Evolutionary conservation across 441 rosid species (phyloP).

Genomic region (California macrophylla): DNA sequence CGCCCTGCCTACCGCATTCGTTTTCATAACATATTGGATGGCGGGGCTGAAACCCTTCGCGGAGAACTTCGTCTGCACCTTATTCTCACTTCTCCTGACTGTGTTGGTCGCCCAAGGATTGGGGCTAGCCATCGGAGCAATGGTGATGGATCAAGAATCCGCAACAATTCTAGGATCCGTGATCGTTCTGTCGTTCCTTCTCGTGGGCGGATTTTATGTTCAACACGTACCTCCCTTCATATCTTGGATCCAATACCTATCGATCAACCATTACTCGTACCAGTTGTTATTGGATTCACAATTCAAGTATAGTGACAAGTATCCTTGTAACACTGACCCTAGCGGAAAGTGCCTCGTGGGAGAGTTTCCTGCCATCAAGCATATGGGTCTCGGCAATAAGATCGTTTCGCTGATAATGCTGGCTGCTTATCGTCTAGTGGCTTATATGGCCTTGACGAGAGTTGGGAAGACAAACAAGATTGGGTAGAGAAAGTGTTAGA

Average conservation of each 20-base stretch:
- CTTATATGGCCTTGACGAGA: slow-evolving; percentile 38
- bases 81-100: slow-evolving; percentile 27
- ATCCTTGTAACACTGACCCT: slow-evolving; percentile 19
- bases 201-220: slow-evolving; percentile 41
- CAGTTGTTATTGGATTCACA: slow-evolving; percentile 39
- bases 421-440: slow-evolving; percentile 32
- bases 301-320: slow-evolving; percentile 28
- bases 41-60: slow-evolving; percentile 43
- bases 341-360: slow-evolving; percentile 28
- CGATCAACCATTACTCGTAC: slow-evolving; percentile 29
- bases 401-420: slow-evolving; percentile 28
- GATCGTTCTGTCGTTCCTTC: slow-evolving; percentile 27
- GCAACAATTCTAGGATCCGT: slow-evolving; percentile 36
- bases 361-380: slow-evolving; percentile 33
- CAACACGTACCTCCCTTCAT: slow-evolving; percentile 41
- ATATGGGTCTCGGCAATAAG: slow-evolving; percentile 33
- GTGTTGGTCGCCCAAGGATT: slow-evolving; percentile 40
- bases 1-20: slow-evolving; percentile 41
- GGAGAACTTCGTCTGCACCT: slow-evolving; percentile 31
- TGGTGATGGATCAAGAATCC: slow-evolving; percentile 34
- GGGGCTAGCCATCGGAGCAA: slow-evolving; percentile 48
- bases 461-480: slow-evolving; percentile 21
- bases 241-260: slow-evolving; percentile 36
- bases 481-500: too few relatives aligned
- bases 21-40: slow-evolving; percentile 58